Evolutionary conservation across 202 grass and related monocot genomes (phyloP), one percentile per base, ranked within the genome.

Genomic region (Elaeis oleifera): DNA sequence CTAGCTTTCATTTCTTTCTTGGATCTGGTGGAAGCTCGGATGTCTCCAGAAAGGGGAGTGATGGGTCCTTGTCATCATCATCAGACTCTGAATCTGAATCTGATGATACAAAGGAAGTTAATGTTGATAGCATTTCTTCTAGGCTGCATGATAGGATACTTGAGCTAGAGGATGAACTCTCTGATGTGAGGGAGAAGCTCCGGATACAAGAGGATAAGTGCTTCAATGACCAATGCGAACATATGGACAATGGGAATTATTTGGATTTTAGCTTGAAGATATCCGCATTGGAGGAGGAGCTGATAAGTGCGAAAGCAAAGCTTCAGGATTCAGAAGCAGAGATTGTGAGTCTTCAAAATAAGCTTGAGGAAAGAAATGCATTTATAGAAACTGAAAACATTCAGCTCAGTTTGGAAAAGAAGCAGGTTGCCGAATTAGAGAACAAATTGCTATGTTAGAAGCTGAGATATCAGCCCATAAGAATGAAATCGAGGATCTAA

Each of bases 151-250:
- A 65, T 58, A 84, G 79, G 20, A 83, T 92, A 66, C 54, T 44
- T 52, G 84, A 92, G 65, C 69, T 97, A 20, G 79, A 97, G 71
- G 74, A 92, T 60, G 79, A 97, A 58, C 85, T 97, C 36, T 78
- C 70, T 19, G 77, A 92, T 68, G 61, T 64, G 60, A 84, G 48
- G 50, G 74, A 92, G 57, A 74, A 83, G 49, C 60, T 92, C 31
- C 63, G 59, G 60, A 44, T 71, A 28, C 80, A 90, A 21, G 82
- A 92, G 56, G 82, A 82, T 73, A 78, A 89, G 59, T 86, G 32
- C n/a, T 63, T 26, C 26, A 65, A 31, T 4, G 75, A 64, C 75
- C 67, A 83, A 32, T 74, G 58, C 11, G 64, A 78, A 73, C 31
- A 56, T 55, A 75, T 52, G 11, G 19, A 26, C 7, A 25, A 50